Evolutionary conservation across 2,329 filamentous ascomycete genomes (phyloP), one percentile per base, ranked within the genome.

Genomic region (Beauveria sp.): DNA sequence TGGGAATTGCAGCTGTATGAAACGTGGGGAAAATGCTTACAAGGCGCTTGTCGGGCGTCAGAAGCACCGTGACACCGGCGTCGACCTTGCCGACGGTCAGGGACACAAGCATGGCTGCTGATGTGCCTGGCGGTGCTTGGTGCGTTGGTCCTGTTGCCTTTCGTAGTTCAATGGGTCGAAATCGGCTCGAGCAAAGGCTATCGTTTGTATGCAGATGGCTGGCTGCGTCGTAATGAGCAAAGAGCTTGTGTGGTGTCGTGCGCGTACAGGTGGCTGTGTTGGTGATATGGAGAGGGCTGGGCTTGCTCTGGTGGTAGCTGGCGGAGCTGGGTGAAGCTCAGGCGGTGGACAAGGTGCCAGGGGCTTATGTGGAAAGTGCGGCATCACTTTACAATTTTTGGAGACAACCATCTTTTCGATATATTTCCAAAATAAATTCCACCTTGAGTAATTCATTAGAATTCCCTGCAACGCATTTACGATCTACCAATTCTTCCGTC

Each of bases 51-150:
- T 99, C 95, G 73, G 96, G 90, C 53, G 95, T 99, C 71, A 99
- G 80, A 60, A 99, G 87, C 65, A 99, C 95, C 55, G 95, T 96
- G 73, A 99, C 93, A 77, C 95, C 95, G 70, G 95, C 95, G 77
- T 99, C 95, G 77, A 99, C 95, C 81, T 99, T 99, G 81, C 95
- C 95, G 77, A 99, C 95, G 56, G 93, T 98, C 73, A 99, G 84
- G 67, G 95, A 98, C 77, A 99, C 91, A 72, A 98, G 84, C 95
- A 99, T 98, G 56, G 73, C 58, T 61, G 58, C 58, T 60, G 43
- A 22, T 14, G 58, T 61, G 50, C 51, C 50, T 55, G 51, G 42
- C 30, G 40, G 40, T 34, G 55, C n/a, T 43, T 43, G 47, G 24
- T 14, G 49, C 26, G 3, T 16, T 26, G 26, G 38, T 45, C 1